A percentile compares a stretch with the other conserved stretches of the same genome.
phyloP scores from a whole-genome alignment of 2,329 filamentous ascomycete genomes.

The Aschersonia sp. region DNA sequence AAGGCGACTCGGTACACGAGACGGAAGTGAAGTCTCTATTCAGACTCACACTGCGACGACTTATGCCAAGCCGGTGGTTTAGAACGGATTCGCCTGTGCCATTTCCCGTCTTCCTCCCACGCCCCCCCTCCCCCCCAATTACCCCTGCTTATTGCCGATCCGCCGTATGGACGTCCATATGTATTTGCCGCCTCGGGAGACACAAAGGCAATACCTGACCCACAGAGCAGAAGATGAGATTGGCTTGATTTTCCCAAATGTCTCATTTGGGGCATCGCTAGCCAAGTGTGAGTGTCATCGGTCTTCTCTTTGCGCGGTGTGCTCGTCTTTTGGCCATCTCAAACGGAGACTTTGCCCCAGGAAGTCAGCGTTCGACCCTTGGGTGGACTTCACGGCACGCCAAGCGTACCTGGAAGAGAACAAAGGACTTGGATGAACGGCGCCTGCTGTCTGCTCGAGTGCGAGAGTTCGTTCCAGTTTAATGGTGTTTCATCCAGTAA shows the following conservation, averaged over 20 bases:
- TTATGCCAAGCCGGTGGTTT: too few relatives aligned
- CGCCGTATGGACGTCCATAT: background rate
- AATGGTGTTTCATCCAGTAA: background rate
- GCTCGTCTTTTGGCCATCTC: background rate
- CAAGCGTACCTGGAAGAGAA: too few relatives aligned
- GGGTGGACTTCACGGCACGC: too few relatives aligned
- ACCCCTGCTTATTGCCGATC: background rate
- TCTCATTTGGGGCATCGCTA: background rate
- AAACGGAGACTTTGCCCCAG: background rate
- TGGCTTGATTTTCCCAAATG: background rate
- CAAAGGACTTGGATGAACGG: too few relatives aligned
- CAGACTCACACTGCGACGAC: too few relatives aligned
- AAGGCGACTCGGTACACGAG: too few relatives aligned
- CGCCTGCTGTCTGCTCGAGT: too few relatives aligned
- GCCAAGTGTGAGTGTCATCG: background rate
- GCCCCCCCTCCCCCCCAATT: background rate
- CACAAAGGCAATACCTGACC: background rate
- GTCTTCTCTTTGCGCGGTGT: background rate
- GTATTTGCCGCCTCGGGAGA: background rate
- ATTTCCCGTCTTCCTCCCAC: background rate
- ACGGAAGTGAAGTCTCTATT: too few relatives aligned
- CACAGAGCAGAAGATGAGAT: background rate
- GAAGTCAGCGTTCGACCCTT: too few relatives aligned
- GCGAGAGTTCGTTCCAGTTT: too few relatives aligned
- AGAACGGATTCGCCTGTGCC: background rate